Conservation (phyloP, 1,284 basidiomycete genomes). For the Apiotrichum siamense region DNA sequence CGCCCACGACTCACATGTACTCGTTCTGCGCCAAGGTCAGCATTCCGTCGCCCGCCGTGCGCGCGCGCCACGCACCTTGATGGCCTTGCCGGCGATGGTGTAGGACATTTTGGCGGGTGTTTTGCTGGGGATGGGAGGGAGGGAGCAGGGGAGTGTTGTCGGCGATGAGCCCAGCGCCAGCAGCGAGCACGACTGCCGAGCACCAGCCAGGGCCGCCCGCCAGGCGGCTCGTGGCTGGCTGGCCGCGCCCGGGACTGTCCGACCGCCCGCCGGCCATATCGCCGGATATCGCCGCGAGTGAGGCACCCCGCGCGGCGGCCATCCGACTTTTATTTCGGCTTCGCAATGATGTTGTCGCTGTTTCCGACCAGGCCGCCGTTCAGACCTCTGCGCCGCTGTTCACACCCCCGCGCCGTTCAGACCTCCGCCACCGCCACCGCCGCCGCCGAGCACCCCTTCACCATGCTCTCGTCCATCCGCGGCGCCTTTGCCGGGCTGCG, state of each 20-base stretch:
- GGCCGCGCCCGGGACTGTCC: neutral
- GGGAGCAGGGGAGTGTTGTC: neutral
- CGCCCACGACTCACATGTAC: slow-evolving; percentile 33
- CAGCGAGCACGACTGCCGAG: too few species aligned
- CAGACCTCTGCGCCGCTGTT: neutral
- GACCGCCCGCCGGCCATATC: neutral
- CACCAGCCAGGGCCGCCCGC: too few species aligned
- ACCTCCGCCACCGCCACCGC: neutral
- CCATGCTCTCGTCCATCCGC: slow-evolving; percentile 3
- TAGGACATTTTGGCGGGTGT: slow-evolving; percentile 43
- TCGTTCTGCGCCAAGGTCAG: slow-evolving; percentile 32
- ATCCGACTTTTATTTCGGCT: neutral
- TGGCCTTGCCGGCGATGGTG: slow-evolving; percentile 45
- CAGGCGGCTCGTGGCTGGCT: too few species aligned
- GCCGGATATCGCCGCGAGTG: neutral
- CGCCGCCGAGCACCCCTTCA: neutral
- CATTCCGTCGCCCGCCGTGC: neutral
- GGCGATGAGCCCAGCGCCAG: neutral
- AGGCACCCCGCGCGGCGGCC: neutral
- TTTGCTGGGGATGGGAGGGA: neutral
- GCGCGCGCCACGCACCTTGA: slow-evolving; percentile 39
- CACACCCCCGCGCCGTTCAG: neutral
- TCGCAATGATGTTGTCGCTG: slow-evolving; percentile 27
- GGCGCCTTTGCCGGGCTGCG: slow-evolving; percentile 10
- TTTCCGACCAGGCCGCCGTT: neutral